Conservation (phyloP, 371 early-diverging fungal genomes). For the Syncephalastrum sp. region DNA sequence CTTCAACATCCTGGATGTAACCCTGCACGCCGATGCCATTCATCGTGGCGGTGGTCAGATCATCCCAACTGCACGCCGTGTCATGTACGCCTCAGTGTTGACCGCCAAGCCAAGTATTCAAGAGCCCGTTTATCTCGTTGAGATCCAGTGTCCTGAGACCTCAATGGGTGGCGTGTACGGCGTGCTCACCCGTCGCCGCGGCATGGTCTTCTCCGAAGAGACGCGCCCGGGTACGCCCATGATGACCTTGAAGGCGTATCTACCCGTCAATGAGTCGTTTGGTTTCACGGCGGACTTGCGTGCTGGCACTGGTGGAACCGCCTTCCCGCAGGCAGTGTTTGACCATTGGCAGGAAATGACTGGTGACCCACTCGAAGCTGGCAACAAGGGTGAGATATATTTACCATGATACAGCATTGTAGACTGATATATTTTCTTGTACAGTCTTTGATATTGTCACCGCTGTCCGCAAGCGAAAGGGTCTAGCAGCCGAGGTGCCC, state of each 20-base stretch:
- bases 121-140: constrained; percentile 99
- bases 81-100: constrained; percentile 91
- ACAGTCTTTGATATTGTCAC: constrained; percentile 61
- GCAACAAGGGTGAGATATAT: constrained; percentile 52
- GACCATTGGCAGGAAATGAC: constrained; percentile 85
- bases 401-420: neutral
- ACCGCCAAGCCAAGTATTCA: constrained; percentile 92
- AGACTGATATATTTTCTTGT: neutral
- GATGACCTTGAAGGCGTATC: constrained; percentile 90
- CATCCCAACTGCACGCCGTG: constrained; percentile 93
- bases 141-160: constrained; percentile 94
- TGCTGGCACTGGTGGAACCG: constrained; percentile 89
- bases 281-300: constrained; percentile 97
- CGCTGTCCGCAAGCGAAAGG: constrained; percentile 89
- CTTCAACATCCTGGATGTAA: constrained; percentile 98
- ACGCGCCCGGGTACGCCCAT: constrained; percentile 90
- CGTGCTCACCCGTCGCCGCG: constrained; percentile 94
- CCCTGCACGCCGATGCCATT: constrained; percentile 99
- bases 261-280: constrained; percentile 98
- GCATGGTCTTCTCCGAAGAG: constrained; percentile 91
- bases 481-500: constrained; percentile 83
- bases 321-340: constrained; percentile 92
- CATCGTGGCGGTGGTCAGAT: constrained; percentile 99
- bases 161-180: constrained; percentile 97
- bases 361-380: constrained; percentile 66